Conservation (phyloP, 2,329 filamentous ascomycete genomes). For the Xylariaceae sp. region DNA sequence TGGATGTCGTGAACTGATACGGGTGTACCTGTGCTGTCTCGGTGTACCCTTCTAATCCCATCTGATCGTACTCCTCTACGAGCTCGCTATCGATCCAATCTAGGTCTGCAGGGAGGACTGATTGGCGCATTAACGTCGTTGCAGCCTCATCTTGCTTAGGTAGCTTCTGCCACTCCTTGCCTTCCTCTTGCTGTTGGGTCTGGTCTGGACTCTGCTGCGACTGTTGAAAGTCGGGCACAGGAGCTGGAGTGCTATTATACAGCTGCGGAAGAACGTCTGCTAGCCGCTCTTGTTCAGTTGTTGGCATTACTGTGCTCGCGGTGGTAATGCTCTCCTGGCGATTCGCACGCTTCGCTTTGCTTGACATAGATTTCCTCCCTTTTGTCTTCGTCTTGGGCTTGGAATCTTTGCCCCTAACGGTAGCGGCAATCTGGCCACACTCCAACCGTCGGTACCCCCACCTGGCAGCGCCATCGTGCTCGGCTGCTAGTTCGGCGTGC, state of each 20-base stretch:
- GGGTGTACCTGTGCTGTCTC: slow-evolving; percentile 96
- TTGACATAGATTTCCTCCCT: slow-evolving; percentile 34
- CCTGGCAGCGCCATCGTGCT: slow-evolving; percentile 76
- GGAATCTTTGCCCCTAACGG: slow-evolving; percentile 41
- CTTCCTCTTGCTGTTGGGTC: slow-evolving; percentile 31
- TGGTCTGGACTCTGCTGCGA: slow-evolving; percentile 28
- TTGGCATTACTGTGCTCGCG: slow-evolving; percentile 1
- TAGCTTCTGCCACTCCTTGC: slow-evolving; percentile 65
- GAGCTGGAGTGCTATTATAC: neutral
- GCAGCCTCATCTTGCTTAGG: slow-evolving; percentile 64
- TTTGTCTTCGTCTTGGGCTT: slow-evolving; percentile 30
- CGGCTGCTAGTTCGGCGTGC: slow-evolving; percentile 82
- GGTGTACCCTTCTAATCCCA: slow-evolving; percentile 71
- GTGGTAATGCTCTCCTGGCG: slow-evolving; percentile 34
- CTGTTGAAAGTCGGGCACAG: slow-evolving; percentile 4
- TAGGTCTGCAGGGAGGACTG: slow-evolving; percentile 75
- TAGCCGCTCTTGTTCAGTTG: slow-evolving; percentile 2
- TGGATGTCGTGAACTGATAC: slow-evolving; percentile 84
- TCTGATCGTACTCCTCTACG: slow-evolving; percentile 76
- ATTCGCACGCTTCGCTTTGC: slow-evolving; percentile 39
- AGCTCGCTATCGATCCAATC: slow-evolving; percentile 81
- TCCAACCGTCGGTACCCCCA: slow-evolving; percentile 88
- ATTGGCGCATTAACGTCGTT: slow-evolving; percentile 56
- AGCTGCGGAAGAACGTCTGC: neutral
- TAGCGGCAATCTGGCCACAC: slow-evolving; percentile 66